Base-by-base conservation (phyloP, 1,284 basidiomycete species). In the Cryptococcus sp. region DNA sequence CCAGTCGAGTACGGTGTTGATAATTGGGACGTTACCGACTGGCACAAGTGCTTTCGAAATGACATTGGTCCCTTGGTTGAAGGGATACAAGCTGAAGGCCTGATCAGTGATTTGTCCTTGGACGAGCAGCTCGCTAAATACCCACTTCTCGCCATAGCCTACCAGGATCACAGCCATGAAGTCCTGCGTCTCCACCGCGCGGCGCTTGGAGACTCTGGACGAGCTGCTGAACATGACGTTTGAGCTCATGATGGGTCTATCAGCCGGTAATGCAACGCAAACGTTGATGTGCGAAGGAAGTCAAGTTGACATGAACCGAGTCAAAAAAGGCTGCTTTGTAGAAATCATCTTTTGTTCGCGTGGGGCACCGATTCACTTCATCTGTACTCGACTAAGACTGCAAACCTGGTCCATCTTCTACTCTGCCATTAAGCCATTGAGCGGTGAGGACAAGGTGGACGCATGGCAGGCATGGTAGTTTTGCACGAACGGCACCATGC, bases 71-170 rank as follows among this genome's bases (percentile, higher is more conserved):
- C 73, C 68, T 53, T 77, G 66, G 57, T 74, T 79, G 59, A 78
- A 73, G 3, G 78, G 78, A 56, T 75, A 77, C 13, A 79, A 67
- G 53, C 78, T 78, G 54, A 17, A 13, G 11, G 15, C 39, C 20
- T 19, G 16, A 22, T 53, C 42, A 23, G 48, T 40, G 25, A 38
- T 44, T 6, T n/a, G 23, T 16, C 15, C 6, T 23, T 25, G 25
- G 27, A n/a, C 39, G 23, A 22, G 46, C 47, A 50, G 52, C 50
- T 52, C 16, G 44, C 42, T n/a, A 13, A 45, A 62, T 53, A 61
- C 85, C 74, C 76, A 91, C 92, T 90, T 88, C 69, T 90, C 87
- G 11, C 92, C 92, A 78, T 91, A 89, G 23, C 92, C 92, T 25
- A 90, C 88, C 5, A 94, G 82, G 42, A 94, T 81, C 15, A 94